A percentile compares a stretch with the other conserved stretches of the same genome.
These are phyloP conservation scores for Thelonectria blattea DNA, from an alignment of 2,329 filamentous ascomycete genomes.

Conservation along the genomic window DNA sequence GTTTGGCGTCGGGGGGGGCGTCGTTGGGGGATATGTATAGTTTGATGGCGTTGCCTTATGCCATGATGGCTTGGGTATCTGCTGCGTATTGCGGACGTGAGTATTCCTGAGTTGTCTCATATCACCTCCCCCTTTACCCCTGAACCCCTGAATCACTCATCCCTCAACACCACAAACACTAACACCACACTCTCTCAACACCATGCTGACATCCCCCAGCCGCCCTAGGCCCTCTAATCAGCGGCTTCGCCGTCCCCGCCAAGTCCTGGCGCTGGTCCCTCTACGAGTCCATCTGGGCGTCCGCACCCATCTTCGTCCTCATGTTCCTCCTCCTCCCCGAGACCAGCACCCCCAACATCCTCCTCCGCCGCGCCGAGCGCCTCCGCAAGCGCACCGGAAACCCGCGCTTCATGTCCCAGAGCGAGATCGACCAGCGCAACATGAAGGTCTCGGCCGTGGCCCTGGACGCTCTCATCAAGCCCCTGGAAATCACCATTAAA, in stretches of 20 bases:
- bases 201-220: conserved; percentile 39
- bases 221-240: conserved; percentile 66
- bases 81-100: conserved; percentile 55
- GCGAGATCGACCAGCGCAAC: conserved; percentile 67
- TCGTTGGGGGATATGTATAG: conserved; percentile 61
- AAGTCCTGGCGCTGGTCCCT: conserved; percentile 69
- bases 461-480: conserved; percentile 65
- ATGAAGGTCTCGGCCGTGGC: conserved; percentile 55
- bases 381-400: conserved; percentile 67
- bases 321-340: conserved; percentile 71
- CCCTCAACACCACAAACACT: conserved; percentile 45
- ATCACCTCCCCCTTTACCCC: background rate
- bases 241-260: conserved; percentile 63
- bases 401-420: conserved; percentile 62
- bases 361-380: conserved; percentile 65
- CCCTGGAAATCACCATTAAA: conserved; percentile 63
- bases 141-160: background rate
- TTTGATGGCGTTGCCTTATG: conserved; percentile 61
- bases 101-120: too few species aligned
- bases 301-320: conserved; percentile 62
- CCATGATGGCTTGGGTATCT: conserved; percentile 64
- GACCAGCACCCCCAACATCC: conserved; percentile 64
- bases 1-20: conserved; percentile 64
- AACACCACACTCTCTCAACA: too few species aligned
- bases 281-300: conserved; percentile 68